These are phyloP conservation scores for Blastobotrys peoriensis DNA, from an alignment of 805 yeast species.

Conservation along the genomic window DNA sequence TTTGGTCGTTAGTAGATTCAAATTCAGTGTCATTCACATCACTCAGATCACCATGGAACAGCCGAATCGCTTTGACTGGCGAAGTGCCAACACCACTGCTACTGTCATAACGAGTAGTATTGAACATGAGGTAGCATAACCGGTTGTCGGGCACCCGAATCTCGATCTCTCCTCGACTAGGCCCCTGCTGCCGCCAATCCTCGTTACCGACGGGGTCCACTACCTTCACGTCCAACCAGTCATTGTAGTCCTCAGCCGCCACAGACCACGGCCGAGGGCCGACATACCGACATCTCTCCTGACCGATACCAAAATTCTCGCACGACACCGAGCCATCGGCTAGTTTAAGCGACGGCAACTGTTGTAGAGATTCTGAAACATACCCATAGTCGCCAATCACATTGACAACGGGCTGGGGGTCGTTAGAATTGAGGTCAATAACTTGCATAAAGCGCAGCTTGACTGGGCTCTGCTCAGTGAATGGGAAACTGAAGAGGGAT, in stretches of 20 bases:
- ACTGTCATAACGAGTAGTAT: constrained; percentile 39
- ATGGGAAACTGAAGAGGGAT: constrained; percentile 44
- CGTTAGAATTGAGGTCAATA: constrained; percentile 39
- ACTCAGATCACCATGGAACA: constrained; percentile 34
- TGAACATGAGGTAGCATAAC: constrained; percentile 57
- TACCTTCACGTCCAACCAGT: constrained; percentile 47
- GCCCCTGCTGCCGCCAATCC: constrained; percentile 3
- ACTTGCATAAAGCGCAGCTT: constrained; percentile 66
- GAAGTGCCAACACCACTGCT: constrained; percentile 34
- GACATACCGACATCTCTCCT: constrained; percentile 48
- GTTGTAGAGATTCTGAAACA: constrained; percentile 43
- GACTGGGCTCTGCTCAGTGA: constrained; percentile 55
- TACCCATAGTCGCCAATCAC: constrained; percentile 48
- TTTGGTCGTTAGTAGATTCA: neutral
- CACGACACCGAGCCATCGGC: constrained; percentile 27
- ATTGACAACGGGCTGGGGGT: constrained; percentile 36
- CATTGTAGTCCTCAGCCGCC: constrained; percentile 34
- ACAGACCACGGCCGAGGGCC: constrained; percentile 45
- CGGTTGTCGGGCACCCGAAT: constrained; percentile 58
- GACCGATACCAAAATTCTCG: constrained; percentile 37
- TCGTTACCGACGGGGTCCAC: constrained; percentile 39
- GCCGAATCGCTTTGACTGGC: constrained; percentile 59
- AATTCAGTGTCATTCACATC: neutral
- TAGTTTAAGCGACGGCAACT: constrained; percentile 58
- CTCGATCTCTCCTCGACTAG: constrained; percentile 50